Conservation (phyloP, 306 rosid genomes). For the Abrus precatorius region DNA sequence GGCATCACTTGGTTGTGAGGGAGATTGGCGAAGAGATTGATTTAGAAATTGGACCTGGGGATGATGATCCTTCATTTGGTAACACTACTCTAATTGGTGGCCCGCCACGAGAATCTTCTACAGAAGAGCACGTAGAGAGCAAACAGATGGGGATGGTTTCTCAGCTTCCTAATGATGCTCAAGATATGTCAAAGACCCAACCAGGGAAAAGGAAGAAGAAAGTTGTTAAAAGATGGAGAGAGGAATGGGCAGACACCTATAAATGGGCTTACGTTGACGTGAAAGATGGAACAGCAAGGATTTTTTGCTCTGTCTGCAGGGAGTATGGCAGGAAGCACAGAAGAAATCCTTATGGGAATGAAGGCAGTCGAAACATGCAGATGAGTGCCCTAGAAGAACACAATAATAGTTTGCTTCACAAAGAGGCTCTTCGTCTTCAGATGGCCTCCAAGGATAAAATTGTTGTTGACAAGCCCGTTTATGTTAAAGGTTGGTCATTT, state of each 20-base stretch:
- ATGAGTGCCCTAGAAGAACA: slow-evolving; percentile 99
- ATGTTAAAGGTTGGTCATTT: slow-evolving; percentile 81
- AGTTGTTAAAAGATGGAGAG: slow-evolving; percentile 99
- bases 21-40: slow-evolving; percentile 96
- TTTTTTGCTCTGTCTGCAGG: slow-evolving; percentile 96
- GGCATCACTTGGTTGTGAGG: slow-evolving; percentile 95
- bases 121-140: slow-evolving; percentile 79
- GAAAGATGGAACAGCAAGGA: slow-evolving; percentile 94
- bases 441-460: slow-evolving; percentile 95
- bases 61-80: slow-evolving; percentile 91
- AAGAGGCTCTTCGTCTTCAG: slow-evolving; percentile 99
- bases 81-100: slow-evolving; percentile 77
- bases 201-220: slow-evolving; percentile 87
- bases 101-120: slow-evolving; percentile 79
- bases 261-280: slow-evolving; percentile 98
- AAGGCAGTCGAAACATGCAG: slow-evolving; percentile 99
- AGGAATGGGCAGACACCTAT: slow-evolving; percentile 99
- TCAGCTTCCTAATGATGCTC: slow-evolving; percentile 80
- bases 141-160: slow-evolving; percentile 87
- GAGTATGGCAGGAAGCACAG: slow-evolving; percentile 97
- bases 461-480: slow-evolving; percentile 84
- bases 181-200: slow-evolving; percentile 78
- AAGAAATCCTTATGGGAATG: slow-evolving; percentile 97
- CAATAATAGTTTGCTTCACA: slow-evolving; percentile 97
- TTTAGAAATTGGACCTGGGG: slow-evolving; percentile 96